Conservation (phyloP, 352 stramenopile genomes). For the Aphanomyces invadans region DNA sequence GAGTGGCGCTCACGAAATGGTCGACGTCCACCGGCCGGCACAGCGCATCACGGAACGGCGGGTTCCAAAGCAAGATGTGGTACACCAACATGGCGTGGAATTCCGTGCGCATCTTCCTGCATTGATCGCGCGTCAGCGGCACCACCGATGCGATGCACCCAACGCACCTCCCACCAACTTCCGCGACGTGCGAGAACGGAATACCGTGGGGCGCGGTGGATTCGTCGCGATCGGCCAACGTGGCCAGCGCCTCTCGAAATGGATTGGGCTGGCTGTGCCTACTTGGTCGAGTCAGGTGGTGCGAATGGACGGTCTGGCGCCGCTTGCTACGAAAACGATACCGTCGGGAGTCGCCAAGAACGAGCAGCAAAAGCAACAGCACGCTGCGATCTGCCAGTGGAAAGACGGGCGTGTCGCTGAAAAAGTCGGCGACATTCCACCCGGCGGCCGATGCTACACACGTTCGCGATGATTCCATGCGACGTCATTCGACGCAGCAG, state of each 20-base stretch:
- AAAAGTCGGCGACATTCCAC: constrained; percentile 32
- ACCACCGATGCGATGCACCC: constrained; percentile 24
- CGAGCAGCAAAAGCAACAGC: constrained; percentile 57
- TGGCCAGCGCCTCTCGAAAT: constrained; percentile 48
- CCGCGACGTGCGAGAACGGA: constrained; percentile 46
- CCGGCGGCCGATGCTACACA: too few relatives aligned
- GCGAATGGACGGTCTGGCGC: not conserved
- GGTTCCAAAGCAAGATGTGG: constrained; percentile 34
- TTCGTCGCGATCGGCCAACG: constrained; percentile 29
- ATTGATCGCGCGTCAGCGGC: not conserved
- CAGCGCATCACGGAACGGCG: not conserved
- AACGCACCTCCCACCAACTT: constrained; percentile 40
- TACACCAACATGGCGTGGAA: constrained; percentile 65
- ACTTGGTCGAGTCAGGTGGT: not conserved
- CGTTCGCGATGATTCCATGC: too few relatives aligned
- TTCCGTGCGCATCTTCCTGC: constrained; percentile 28
- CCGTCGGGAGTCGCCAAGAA: too few relatives aligned
- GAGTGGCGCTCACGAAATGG: constrained; percentile 3
- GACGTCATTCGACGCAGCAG: too few relatives aligned
- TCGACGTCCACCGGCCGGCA: constrained; percentile 10
- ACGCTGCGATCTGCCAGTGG: constrained; percentile 65
- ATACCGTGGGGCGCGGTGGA: constrained; percentile 25
- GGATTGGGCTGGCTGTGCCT: constrained; percentile 34
- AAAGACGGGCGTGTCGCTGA: constrained; percentile 43
- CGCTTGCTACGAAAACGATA: too few relatives aligned